Evolutionary conservation across 78 protist genomes (phyloP).

Genomic region (Protostelium mycophagum): DNA sequence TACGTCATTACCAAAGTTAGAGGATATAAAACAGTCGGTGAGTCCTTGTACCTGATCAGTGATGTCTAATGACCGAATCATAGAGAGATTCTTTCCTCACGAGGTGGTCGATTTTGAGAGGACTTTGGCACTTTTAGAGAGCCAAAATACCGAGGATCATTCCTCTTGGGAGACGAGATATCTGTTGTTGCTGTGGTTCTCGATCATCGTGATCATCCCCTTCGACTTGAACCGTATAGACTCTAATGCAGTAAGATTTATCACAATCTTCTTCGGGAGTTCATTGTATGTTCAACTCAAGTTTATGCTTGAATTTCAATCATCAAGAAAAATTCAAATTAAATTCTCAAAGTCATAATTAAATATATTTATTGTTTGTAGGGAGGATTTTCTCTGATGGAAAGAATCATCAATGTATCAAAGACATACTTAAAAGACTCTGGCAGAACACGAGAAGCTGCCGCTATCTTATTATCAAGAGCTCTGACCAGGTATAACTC

Average conservation of each 20-base stretch:
- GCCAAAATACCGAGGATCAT: not conserved
- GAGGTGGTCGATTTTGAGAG: constrained; percentile 24
- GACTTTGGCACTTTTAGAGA: not conserved
- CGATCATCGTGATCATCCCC: constrained; percentile 83
- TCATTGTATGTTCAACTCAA: not conserved
- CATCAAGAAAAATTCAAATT: not conserved
- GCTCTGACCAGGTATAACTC: constrained; percentile 32
- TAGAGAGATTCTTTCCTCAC: constrained; percentile 40
- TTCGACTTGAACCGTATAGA: constrained; percentile 80
- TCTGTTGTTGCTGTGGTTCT: constrained; percentile 84
- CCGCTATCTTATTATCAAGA: constrained; percentile 38
- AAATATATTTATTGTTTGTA: constrained; percentile 3
- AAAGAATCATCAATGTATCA: constrained; percentile 9
- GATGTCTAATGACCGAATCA: not conserved
- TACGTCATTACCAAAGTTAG: constrained; percentile 39
- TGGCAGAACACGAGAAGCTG: constrained; percentile 63
- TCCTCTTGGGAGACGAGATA: constrained; percentile 85
- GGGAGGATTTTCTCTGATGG: not conserved
- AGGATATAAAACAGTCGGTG: constrained; percentile 46
- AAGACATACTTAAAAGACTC: constrained; percentile 11
- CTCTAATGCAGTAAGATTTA: constrained; percentile 11
- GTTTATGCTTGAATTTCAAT: constrained; percentile 7
- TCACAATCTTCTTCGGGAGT: constrained; percentile 11
- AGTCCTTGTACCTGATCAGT: not conserved
- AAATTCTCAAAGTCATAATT: constrained; percentile 26